These are phyloP conservation scores for Neonectria neomacrospora DNA, from an alignment of 2,329 filamentous ascomycete species.

Conservation along the genomic window DNA sequence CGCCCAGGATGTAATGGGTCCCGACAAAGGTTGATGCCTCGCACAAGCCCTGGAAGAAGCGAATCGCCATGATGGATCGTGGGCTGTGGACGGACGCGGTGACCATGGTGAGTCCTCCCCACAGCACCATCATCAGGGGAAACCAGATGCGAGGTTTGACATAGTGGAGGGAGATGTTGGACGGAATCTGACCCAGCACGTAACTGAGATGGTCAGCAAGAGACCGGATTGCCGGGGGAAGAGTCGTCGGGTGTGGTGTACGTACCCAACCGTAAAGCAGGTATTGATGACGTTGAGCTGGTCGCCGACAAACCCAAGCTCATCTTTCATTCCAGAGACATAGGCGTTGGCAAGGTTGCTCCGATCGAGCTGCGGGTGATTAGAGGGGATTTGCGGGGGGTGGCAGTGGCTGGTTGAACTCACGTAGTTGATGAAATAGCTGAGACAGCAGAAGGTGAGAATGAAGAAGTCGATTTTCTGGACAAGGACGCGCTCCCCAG, in stretches of 20 bases:
- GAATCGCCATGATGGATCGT: constrained; percentile 52
- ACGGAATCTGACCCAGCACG: constrained; percentile 68
- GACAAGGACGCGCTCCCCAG: constrained; percentile 58
- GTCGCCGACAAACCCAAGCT: constrained; percentile 58
- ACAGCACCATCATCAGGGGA: constrained; percentile 70
- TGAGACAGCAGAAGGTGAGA: constrained; percentile 70
- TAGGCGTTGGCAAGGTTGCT: constrained; percentile 54
- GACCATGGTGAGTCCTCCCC: constrained; percentile 72
- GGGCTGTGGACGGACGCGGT: constrained; percentile 53
- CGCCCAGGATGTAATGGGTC: constrained; percentile 56
- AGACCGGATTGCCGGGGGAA: not conserved
- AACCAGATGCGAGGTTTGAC: constrained; percentile 72
- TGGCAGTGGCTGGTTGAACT: constrained; percentile 26
- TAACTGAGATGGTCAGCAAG: constrained; percentile 44
- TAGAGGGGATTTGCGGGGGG: not conserved
- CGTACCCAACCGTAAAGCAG: constrained; percentile 52
- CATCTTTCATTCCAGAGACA: constrained; percentile 60
- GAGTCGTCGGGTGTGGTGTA: no score
- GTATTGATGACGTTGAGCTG: constrained; percentile 53
- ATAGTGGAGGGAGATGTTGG: constrained; percentile 71
- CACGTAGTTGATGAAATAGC: constrained; percentile 66
- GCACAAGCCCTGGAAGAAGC: constrained; percentile 53
- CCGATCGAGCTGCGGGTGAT: constrained; percentile 48
- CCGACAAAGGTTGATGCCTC: constrained; percentile 55
- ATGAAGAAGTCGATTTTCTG: constrained; percentile 73